Conservation (phyloP, 306 rosid species). For the Gynostemma pentaphyllum region DNA sequence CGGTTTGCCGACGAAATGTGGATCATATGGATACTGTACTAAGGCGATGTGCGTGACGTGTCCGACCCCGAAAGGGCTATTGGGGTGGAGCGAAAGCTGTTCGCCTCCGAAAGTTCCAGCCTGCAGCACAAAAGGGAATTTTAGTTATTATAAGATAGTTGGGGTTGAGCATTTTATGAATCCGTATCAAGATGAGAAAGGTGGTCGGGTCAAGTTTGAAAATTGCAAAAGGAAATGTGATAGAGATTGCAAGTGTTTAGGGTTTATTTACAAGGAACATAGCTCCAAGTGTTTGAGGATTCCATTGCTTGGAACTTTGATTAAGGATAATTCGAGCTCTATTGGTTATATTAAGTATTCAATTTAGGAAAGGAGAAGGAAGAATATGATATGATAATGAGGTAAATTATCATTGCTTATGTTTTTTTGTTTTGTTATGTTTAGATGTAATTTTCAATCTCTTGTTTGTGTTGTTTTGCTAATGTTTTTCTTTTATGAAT, state of each 20-base stretch:
- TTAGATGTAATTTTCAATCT: not conserved
- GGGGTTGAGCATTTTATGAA: slow-evolving; percentile 22
- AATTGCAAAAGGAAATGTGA: slow-evolving; percentile 20
- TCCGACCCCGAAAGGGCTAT: slow-evolving; percentile 20
- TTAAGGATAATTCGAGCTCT: slow-evolving; percentile 12
- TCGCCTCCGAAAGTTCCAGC: slow-evolving; percentile 20
- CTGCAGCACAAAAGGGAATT: slow-evolving; percentile 1
- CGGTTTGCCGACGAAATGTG: slow-evolving; percentile 24
- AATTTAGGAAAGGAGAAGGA: not conserved
- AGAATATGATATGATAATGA: too few relatives aligned
- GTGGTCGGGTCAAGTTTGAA: slow-evolving; percentile 20
- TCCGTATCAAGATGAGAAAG: slow-evolving; percentile 13
- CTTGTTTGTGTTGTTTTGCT: not conserved
- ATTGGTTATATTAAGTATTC: slow-evolving; percentile 22
- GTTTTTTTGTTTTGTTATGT: not conserved
- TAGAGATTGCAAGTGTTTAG: slow-evolving; percentile 22
- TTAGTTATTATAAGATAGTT: slow-evolving; percentile 15
- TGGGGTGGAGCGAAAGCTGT: slow-evolving; percentile 27
- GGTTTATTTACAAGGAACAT: slow-evolving; percentile 16
- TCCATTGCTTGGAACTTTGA: slow-evolving; percentile 22
- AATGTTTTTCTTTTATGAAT: not conserved
- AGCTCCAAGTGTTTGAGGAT: slow-evolving; percentile 19
- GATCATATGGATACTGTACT: slow-evolving; percentile 17
- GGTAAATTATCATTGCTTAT: too few relatives aligned
- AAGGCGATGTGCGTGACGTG: slow-evolving; percentile 24